A percentile compares a stretch with the other conserved stretches of the same genome.
Evolutionary conservation across 352 stramenopile genomes (phyloP).

Genomic region (Phytopythium chamaehyphon): DNA sequence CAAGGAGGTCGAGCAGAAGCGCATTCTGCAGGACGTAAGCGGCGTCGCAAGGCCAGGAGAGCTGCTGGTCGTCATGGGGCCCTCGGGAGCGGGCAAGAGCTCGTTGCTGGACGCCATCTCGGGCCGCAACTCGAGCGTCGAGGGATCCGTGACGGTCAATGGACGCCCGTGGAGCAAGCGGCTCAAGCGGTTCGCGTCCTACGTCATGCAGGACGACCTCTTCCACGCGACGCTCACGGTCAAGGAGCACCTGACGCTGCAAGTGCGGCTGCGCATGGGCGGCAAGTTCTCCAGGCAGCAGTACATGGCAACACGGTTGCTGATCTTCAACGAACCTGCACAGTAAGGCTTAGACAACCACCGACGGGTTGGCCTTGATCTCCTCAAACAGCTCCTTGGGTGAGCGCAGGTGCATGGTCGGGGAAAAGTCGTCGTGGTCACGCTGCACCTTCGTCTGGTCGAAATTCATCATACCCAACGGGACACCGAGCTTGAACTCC

Average conservation of each 20-base stretch:
- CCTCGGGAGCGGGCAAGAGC: constrained; percentile 73
- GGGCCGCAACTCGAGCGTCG: constrained; percentile 70
- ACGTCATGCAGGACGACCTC: constrained; percentile 88
- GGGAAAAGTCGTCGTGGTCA: constrained; percentile 17
- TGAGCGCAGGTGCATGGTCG: constrained; percentile 9
- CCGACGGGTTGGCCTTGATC: constrained; percentile 6
- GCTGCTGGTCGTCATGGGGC: constrained; percentile 46
- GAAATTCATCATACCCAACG: constrained; percentile 1
- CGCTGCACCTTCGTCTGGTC: constrained; percentile 13
- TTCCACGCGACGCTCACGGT: constrained; percentile 87
- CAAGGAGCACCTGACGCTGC: constrained; percentile 78
- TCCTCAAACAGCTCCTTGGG: constrained; percentile 9
- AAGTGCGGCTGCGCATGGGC: constrained; percentile 69
- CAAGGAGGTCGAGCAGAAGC: constrained; percentile 29
- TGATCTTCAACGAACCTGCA: no score
- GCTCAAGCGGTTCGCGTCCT: constrained; percentile 23
- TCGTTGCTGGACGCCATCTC: constrained; percentile 92
- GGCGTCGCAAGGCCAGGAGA: constrained; percentile 32
- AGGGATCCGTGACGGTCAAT: constrained; percentile 51
- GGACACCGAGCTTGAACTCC: constrained; percentile 11
- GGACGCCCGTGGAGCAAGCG: constrained; percentile 35
- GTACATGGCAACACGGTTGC: no score
- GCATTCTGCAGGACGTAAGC: constrained; percentile 33
- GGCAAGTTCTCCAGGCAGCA: constrained; percentile 12
- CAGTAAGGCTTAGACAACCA: no score